These are phyloP conservation scores for Camelina hispida DNA, from an alignment of 345 rosid species.

Conservation along the genomic window DNA sequence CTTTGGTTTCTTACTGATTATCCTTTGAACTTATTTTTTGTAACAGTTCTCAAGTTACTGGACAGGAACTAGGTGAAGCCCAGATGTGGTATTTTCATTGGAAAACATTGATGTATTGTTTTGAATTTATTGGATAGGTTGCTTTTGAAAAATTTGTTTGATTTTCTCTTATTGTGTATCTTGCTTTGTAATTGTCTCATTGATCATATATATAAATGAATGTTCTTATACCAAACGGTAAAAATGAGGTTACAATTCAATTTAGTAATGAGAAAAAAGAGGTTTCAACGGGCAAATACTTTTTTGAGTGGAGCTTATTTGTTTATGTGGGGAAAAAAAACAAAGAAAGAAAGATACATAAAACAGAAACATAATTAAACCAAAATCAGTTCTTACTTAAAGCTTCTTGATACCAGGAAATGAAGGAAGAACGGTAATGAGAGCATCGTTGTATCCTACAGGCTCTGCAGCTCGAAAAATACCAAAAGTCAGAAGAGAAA, in stretches of 20 bases:
- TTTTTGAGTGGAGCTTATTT: not conserved
- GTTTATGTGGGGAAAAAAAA: conserved; percentile 15
- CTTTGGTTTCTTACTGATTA: not conserved
- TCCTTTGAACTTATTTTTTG: not conserved
- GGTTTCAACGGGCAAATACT: not conserved
- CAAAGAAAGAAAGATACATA: conserved; percentile 15
- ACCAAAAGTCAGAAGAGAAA: not conserved
- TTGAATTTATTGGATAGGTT: conserved; percentile 4
- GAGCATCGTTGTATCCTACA: conserved; percentile 82
- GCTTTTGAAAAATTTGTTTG: conserved; percentile 13
- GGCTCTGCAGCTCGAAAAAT: conserved; percentile 57
- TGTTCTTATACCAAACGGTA: not conserved
- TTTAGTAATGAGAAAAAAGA: conserved; percentile 19
- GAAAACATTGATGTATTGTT: not conserved
- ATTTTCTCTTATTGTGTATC: not conserved
- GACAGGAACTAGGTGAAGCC: conserved; percentile 44
- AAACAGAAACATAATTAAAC: not conserved
- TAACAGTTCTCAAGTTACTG: conserved; percentile 46
- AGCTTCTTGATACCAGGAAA: conserved; percentile 90
- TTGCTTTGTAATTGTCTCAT: conserved; percentile 28
- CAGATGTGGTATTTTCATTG: not conserved
- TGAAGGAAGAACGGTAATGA: conserved; percentile 75
- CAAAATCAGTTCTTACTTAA: conserved; percentile 45
- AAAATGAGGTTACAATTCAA: not conserved
- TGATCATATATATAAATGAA: conserved; percentile 19